Conservation (phyloP, 495 filamentous ascomycete species). For the Podospora anserina region DNA sequence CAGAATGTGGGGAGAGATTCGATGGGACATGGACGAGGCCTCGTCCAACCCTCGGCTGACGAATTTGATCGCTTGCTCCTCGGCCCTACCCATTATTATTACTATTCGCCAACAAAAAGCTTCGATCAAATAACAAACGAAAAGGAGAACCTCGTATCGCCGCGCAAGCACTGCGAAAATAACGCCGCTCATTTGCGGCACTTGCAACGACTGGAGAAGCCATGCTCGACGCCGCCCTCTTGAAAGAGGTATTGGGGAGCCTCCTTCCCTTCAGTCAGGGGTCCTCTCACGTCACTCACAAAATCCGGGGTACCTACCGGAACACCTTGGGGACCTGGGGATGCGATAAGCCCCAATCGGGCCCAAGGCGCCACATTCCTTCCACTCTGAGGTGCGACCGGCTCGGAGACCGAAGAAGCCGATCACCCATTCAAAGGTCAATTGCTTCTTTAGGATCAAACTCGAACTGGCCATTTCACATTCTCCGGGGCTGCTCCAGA, state of each 20-base stretch:
- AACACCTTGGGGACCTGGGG: not conserved
- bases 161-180: conserved; percentile 6
- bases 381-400: not conserved
- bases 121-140: not conserved
- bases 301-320: conserved; percentile 17
- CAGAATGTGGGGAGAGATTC: conserved; percentile 16
- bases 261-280: not conserved
- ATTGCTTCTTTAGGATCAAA: conserved; percentile 9
- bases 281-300: conserved; percentile 4
- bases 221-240: not conserved
- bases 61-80: conserved; percentile 1
- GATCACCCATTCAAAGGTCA: not conserved
- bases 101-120: not conserved
- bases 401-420: conserved; percentile 2
- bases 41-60: conserved; percentile 11
- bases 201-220: conserved; percentile 4
- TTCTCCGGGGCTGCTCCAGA: conserved; percentile 13
- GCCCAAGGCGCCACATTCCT: conserved; percentile 2
- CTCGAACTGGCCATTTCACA: not conserved
- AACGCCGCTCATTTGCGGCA: conserved; percentile 6
- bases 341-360: not conserved
- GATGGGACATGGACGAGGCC: not conserved
- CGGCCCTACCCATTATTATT: not conserved
- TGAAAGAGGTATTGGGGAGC: conserved; percentile 8
- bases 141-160: not conserved